Conservation (phyloP, 176 grass and related monocot genomes). For the Pontederia crassipes region DNA sequence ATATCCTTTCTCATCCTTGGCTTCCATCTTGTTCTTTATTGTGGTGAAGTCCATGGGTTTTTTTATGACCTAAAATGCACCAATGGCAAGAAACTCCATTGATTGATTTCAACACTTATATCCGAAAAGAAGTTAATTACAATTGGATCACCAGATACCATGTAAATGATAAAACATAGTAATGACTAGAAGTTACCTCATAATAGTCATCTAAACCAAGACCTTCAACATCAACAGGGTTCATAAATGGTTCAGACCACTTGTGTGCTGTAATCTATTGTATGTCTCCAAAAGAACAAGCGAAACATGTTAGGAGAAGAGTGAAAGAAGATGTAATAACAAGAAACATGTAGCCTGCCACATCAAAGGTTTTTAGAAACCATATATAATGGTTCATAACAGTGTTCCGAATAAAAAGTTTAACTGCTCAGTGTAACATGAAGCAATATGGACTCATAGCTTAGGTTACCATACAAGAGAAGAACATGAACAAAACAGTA, state of each 20-base stretch:
- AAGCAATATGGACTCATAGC: too few relatives aligned
- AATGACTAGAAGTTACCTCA: slow-evolving; percentile 32
- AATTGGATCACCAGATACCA: too few relatives aligned
- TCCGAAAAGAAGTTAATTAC: too few relatives aligned
- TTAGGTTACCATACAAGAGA: too few relatives aligned
- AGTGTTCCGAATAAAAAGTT: too few relatives aligned
- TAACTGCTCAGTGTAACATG: too few relatives aligned
- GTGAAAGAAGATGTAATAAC: neutral
- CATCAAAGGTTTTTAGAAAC: too few relatives aligned
- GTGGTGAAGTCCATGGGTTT: slow-evolving; percentile 94
- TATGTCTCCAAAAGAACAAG: slow-evolving; percentile 5
- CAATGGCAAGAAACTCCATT: too few relatives aligned
- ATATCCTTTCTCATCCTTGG: slow-evolving; percentile 56
- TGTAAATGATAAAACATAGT: too few relatives aligned
- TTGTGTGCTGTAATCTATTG: slow-evolving; percentile 53
- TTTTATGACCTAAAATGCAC: slow-evolving; percentile 53
- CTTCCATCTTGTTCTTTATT: slow-evolving; percentile 83
- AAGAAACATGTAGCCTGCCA: neutral
- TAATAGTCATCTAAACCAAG: slow-evolving; percentile 73
- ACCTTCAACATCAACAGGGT: slow-evolving; percentile 65
- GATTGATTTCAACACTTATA: too few relatives aligned
- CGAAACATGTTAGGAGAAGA: slow-evolving; percentile 18
- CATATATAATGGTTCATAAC: too few relatives aligned
- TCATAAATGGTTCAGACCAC: slow-evolving; percentile 58
- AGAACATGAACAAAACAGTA: too few relatives aligned